These are phyloP conservation scores for Westerdykella aurantiaca DNA, from an alignment of 2,329 filamentous ascomycete genomes.

Conservation along the genomic window DNA sequence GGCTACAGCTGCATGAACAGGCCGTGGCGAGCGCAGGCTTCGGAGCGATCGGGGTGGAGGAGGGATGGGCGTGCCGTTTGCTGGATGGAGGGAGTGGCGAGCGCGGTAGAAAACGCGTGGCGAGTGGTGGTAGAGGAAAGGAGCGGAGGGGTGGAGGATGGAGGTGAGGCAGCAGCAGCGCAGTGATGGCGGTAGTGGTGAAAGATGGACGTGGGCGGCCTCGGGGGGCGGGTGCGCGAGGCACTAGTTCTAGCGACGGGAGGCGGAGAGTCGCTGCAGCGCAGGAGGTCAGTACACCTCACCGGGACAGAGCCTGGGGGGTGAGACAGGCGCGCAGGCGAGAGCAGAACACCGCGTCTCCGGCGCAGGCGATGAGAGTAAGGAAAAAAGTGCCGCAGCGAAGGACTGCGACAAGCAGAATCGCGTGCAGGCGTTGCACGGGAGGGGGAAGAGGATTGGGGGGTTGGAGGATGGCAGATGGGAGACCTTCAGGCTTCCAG, in stretches of 20 bases:
- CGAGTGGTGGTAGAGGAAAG: background rate
- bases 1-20: slow-evolving; percentile 26
- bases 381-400: too few species aligned
- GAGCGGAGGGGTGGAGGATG: background rate
- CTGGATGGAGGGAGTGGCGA: slow-evolving; percentile 4
- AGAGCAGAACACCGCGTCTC: too few species aligned
- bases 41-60: slow-evolving; percentile 7
- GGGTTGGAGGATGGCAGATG: too few species aligned
- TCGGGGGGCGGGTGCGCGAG: slow-evolving; percentile 4
- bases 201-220: background rate
- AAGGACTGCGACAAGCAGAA: too few species aligned
- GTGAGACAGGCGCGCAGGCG: background rate
- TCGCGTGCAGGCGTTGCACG: too few species aligned
- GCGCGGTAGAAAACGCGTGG: too few species aligned
- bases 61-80: slow-evolving; percentile 15
- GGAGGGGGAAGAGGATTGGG: too few species aligned
- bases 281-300: slow-evolving; percentile 1
- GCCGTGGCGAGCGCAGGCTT: slow-evolving; percentile 20
- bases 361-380: too few species aligned
- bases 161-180: background rate
- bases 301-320: background rate
- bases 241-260: slow-evolving; percentile 15
- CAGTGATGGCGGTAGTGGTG: background rate
- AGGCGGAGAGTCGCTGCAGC: slow-evolving; percentile 16
- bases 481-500: too few species aligned